These are phyloP conservation scores for Termitomyces sp. DNA, from an alignment of 768 basidiomycete species.

Conservation along the genomic window DNA sequence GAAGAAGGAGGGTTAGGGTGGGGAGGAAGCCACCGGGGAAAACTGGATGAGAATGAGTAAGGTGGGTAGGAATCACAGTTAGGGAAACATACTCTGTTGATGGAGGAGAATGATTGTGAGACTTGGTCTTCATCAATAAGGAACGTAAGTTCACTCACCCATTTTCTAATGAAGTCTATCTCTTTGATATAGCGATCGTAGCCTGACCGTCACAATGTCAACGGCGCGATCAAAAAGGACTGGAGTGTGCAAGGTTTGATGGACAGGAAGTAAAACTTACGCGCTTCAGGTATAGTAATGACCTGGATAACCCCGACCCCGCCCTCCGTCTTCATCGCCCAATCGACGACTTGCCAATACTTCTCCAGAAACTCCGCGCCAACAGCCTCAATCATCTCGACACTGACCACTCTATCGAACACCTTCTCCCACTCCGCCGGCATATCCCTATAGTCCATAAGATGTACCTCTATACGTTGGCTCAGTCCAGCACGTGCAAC, in stretches of 20 bases:
- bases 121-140: neutral
- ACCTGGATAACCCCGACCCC: constrained; percentile 70
- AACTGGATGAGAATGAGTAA: neutral
- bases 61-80: no score
- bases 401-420: constrained; percentile 68
- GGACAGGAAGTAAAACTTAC: neutral
- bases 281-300: constrained; percentile 51
- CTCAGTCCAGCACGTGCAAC: constrained; percentile 47
- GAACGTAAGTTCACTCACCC: neutral
- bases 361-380: constrained; percentile 59
- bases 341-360: constrained; percentile 63
- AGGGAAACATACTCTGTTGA: neutral
- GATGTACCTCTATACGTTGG: constrained; percentile 55
- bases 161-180: constrained; percentile 1
- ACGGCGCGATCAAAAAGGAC: neutral
- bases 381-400: constrained; percentile 79
- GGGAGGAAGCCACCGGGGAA: constrained; percentile 65
- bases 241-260: neutral
- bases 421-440: constrained; percentile 55
- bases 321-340: constrained; percentile 53
- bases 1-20: constrained; percentile 52
- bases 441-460: constrained; percentile 72
- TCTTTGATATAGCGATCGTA: constrained; percentile 1
- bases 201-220: neutral
- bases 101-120: neutral